Evolutionary conservation across 2,329 filamentous ascomycete species (phyloP).

Genomic region (Calonectria pauciramosa): DNA sequence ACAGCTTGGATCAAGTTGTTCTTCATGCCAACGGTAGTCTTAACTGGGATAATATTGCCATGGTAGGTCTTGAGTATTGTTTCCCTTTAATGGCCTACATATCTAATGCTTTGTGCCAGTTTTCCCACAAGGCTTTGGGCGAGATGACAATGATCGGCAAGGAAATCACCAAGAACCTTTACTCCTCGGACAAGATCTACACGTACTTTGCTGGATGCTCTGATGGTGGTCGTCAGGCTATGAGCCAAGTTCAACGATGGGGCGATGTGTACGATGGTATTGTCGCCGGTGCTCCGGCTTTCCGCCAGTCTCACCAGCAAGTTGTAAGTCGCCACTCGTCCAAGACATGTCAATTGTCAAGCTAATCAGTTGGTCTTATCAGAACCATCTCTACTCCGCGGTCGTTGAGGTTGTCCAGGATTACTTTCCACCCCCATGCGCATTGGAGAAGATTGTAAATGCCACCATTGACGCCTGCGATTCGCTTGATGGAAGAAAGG

Average conservation of each 20-base stretch:
- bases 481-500: conserved; percentile 65
- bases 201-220: conserved; percentile 67
- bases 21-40: conserved; percentile 63
- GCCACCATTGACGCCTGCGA: conserved; percentile 68
- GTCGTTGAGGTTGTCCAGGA: conserved; percentile 54
- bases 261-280: conserved; percentile 33
- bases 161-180: conserved; percentile 57
- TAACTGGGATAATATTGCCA: conserved; percentile 63
- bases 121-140: conserved; percentile 63
- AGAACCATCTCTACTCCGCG: conserved; percentile 52
- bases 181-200: conserved; percentile 53
- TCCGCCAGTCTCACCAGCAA: conserved; percentile 57
- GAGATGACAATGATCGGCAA: conserved; percentile 63
- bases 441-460: conserved; percentile 66
- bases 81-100: too few relatives aligned
- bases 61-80: conserved; percentile 37
- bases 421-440: conserved; percentile 55
- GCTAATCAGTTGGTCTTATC: too few relatives aligned
- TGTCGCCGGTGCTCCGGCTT: conserved; percentile 29
- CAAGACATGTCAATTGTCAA: too few relatives aligned
- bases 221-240: conserved; percentile 62
- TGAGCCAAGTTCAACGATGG: conserved; percentile 36
- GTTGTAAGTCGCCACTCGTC: conserved; percentile 40
- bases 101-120: conserved; percentile 36
- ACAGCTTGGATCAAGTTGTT: conserved; percentile 54